phyloP scores from a whole-genome alignment of 305 asterid species.

The Fraxinus angustifolia region DNA sequence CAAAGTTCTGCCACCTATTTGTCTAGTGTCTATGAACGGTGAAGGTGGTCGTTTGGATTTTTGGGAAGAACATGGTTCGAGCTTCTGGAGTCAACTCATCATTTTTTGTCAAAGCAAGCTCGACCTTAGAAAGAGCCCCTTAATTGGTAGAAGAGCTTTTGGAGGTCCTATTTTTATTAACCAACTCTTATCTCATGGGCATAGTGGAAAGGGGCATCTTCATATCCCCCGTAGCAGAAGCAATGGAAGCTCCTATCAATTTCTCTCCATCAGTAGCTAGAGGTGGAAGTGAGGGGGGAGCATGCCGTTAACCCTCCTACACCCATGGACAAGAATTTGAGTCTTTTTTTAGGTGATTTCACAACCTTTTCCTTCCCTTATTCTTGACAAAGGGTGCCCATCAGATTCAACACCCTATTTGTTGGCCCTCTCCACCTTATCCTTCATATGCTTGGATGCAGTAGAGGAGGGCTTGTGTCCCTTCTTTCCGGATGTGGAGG shows the following conservation, averaged over 20 bases:
- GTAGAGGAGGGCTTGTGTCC: no score
- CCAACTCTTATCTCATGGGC: not conserved
- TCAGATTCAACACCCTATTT: not conserved
- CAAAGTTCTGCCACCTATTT: no score
- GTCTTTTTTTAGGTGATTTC: not conserved
- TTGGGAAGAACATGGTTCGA: no score
- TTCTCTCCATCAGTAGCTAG: not conserved
- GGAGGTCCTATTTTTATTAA: not conserved
- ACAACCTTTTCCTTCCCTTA: not conserved
- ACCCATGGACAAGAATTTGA: not conserved
- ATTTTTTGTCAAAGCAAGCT: not conserved
- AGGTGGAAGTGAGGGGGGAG: not conserved
- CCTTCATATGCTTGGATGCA: not conserved
- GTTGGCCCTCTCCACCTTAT: not conserved
- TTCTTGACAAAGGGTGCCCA: not conserved
- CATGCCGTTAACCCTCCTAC: not conserved
- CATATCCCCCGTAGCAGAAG: not conserved
- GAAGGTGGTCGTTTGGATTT: no score
- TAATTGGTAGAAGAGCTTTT: not conserved
- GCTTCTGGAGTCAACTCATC: not conserved
- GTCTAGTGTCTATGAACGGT: no score
- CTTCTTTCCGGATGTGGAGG: no score
- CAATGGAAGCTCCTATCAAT: not conserved
- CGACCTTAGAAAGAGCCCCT: not conserved
- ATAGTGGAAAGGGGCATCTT: not conserved